phyloP scores from a whole-genome alignment of 345 rosid species.

The Populus ilicifolia region DNA sequence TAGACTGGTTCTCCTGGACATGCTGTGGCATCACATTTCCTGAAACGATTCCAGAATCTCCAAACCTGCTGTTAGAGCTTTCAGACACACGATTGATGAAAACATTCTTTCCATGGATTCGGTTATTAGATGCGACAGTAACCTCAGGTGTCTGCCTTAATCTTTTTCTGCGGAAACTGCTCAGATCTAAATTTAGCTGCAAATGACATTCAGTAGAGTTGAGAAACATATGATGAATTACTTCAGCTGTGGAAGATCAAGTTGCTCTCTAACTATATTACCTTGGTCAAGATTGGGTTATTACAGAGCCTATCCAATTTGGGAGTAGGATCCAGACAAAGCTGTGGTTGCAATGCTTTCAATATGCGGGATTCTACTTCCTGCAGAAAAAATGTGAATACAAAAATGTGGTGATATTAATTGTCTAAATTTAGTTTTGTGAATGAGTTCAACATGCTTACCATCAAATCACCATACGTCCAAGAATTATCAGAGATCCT shows the following conservation, averaged over 20 bases:
- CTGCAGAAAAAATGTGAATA: constrained; percentile 34
- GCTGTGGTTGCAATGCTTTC: constrained; percentile 87
- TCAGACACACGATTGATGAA: constrained; percentile 68
- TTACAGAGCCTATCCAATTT: constrained; percentile 74
- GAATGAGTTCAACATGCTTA: constrained; percentile 24
- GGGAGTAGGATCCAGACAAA: constrained; percentile 86
- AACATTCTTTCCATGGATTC: constrained; percentile 72
- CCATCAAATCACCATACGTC: constrained; percentile 98
- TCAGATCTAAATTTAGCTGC: constrained; percentile 72
- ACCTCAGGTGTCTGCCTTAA: constrained; percentile 61
- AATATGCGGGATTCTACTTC: constrained; percentile 94
- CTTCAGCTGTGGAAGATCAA: background rate
- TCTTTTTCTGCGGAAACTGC: constrained; percentile 66
- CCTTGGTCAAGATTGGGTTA: constrained; percentile 53
- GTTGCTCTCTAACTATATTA: constrained; percentile 20
- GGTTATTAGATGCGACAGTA: constrained; percentile 51
- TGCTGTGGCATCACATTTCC: constrained; percentile 55
- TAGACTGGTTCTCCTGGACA: constrained; percentile 48
- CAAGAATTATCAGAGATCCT: constrained; percentile 72
- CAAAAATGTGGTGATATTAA: constrained; percentile 3
- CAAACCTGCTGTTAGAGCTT: constrained; percentile 52
- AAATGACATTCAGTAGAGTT: constrained; percentile 17
- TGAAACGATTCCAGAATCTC: constrained; percentile 43
- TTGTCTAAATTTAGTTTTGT: background rate
- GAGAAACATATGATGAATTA: constrained; percentile 6